phyloP scores from a whole-genome alignment of 306 rosid genomes.

The Gillenia trifoliata region DNA sequence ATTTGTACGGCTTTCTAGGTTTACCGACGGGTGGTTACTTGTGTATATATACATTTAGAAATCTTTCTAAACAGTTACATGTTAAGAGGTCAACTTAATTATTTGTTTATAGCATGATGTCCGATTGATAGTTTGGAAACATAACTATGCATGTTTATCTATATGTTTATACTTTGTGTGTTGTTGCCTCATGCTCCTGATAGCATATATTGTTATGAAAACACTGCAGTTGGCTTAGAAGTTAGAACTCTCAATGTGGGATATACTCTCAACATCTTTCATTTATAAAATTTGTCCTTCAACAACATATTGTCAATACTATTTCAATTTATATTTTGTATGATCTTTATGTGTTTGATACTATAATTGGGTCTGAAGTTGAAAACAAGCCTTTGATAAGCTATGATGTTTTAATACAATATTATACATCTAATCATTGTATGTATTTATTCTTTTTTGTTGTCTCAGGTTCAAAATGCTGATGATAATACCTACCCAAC shows the following conservation, averaged over 20 bases:
- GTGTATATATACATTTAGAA: too few relatives aligned
- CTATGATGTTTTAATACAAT: slow-evolving; percentile 15
- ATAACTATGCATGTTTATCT: too few relatives aligned
- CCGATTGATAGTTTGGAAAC: too few relatives aligned
- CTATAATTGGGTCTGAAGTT: not conserved
- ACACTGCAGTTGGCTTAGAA: not conserved
- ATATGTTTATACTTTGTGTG: too few relatives aligned
- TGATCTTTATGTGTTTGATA: not conserved
- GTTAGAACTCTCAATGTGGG: not conserved
- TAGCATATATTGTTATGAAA: not conserved
- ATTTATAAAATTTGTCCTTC: not conserved
- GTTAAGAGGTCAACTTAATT: too few relatives aligned
- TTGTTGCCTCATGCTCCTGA: too few relatives aligned
- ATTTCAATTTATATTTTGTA: not conserved
- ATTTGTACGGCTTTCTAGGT: too few relatives aligned
- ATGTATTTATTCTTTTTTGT: slow-evolving; percentile 7
- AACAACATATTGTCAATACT: not conserved
- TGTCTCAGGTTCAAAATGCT: slow-evolving; percentile 92
- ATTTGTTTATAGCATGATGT: too few relatives aligned
- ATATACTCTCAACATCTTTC: not conserved
- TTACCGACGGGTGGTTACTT: too few relatives aligned
- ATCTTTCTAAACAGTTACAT: too few relatives aligned
- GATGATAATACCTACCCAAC: slow-evolving; percentile 82
- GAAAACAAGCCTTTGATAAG: slow-evolving; percentile 4
- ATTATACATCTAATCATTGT: not conserved